A percentile compares a stretch with the other conserved stretches of the same genome.
phyloP scores from a whole-genome alignment of 345 rosid species.

The Eucalyptus globulus region DNA sequence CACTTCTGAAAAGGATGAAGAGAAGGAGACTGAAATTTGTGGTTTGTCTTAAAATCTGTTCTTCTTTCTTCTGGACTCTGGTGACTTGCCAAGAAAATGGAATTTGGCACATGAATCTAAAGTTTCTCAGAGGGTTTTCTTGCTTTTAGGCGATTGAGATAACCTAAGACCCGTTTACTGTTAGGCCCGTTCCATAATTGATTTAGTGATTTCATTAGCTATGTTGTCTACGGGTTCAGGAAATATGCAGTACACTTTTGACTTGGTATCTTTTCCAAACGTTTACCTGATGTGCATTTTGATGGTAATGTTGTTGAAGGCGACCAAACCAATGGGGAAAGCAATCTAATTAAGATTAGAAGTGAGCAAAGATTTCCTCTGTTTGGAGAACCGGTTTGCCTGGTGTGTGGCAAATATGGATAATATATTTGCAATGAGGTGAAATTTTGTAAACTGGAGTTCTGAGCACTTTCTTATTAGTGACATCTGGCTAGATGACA shows the following conservation, averaged over 20 bases:
- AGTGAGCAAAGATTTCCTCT: slow-evolving; percentile 42
- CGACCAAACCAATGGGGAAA: background rate
- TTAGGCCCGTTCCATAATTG: background rate
- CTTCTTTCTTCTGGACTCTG: no score
- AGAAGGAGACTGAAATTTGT: background rate
- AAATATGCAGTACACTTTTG: background rate
- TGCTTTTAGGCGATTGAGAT: no score
- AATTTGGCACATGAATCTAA: no score
- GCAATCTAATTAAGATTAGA: slow-evolving; percentile 12
- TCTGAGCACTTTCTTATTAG: background rate
- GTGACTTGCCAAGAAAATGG: no score
- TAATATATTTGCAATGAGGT: slow-evolving; percentile 70
- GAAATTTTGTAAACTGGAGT: background rate
- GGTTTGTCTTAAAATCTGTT: no score
- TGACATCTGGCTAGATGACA: background rate
- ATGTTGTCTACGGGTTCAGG: background rate
- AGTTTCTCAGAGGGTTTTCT: no score
- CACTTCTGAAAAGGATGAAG: slow-evolving; percentile 17
- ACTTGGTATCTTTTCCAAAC: background rate
- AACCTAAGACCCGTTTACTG: background rate
- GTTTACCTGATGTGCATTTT: background rate
- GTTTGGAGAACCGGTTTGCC: slow-evolving; percentile 56
- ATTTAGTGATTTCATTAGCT: background rate
- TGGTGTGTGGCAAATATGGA: slow-evolving; percentile 60
- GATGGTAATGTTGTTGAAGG: slow-evolving; percentile 16